Conservation (phyloP, 164 flowering plant genomes). For the Nymphaea colorata region DNA sequence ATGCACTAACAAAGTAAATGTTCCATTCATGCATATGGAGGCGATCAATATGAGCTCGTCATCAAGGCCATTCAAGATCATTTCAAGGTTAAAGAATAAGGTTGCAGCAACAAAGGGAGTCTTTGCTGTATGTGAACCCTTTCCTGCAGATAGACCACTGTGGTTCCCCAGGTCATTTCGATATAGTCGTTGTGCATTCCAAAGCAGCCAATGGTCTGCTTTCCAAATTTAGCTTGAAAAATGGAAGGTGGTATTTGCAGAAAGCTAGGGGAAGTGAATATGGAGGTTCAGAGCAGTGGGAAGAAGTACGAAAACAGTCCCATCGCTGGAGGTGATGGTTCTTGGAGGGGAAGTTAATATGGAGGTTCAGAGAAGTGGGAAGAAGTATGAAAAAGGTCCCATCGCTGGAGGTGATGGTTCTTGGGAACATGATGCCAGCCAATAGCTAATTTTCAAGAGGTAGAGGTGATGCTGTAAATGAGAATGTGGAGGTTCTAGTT, state of each 20-base stretch:
- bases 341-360: no score
- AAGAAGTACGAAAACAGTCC: background rate
- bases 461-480: background rate
- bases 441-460: constrained; percentile 18
- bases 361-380: background rate
- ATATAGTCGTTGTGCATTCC: background rate
- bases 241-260: background rate
- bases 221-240: background rate
- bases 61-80: no score
- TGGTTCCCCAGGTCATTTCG: no score
- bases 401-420: constrained; percentile 30
- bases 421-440: constrained; percentile 52
- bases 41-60: no score
- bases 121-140: no score
- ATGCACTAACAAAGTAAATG: no score
- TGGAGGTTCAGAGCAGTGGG: background rate
- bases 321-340: constrained; percentile 13
- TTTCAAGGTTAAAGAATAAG: no score
- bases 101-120: no score
- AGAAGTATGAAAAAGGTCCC: no score
- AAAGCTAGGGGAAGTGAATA: background rate
- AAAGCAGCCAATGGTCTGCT: background rate
- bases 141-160: no score
- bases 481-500: background rate
- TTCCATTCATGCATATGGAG: no score